Evolutionary conservation across 805 yeast species (phyloP), one percentile per base, ranked within the genome.

Genomic region (Kazachstania taianensis): DNA sequence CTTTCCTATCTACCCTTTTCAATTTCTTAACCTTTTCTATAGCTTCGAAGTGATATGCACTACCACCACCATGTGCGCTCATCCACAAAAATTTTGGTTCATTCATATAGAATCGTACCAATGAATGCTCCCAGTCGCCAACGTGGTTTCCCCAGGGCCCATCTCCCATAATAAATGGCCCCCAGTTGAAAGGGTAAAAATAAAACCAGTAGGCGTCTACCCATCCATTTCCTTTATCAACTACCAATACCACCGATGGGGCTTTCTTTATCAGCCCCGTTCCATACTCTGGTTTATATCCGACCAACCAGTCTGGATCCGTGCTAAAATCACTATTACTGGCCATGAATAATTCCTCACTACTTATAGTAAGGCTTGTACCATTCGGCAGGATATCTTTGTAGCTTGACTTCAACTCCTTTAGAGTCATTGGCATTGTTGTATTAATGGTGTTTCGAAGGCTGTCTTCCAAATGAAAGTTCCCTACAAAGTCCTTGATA

Each of bases 51-150:
- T 69, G 68, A 54, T 80, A 89, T 0, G 94, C 96, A 20, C 86
- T 80, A 6, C 98, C 98, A 9, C 97, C 96, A 2, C 96, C 95
- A 59, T 89, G 98, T 1, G 96, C 97, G 20, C 94, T 79, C 94
- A 92, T 81, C 97, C 97, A 89, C 15, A 87, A 75, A 36, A 81
- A 72, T 9, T 77, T 67, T 0, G 98, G 97, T 39, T 67, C 61
- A 1, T 95, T 94, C 3, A 79, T 70, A 49, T 77, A 73, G 53
- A 84, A 89, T 18, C 98, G 66, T 10, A 86, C 89, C 24, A 89
- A 61, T 1, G 94, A 76, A 57, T 89, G 98, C 49, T 89, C 98
- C 98, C 98, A 89, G 62, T 89, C 98, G 5, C 97, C 98, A 23
- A 92, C 76, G 53, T 89, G 98, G 55, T 89, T 82, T 0, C 98